Evolutionary conservation across 192 early-diverging fungal genomes (phyloP).

Genomic region (Chytriomyces sp.): DNA sequence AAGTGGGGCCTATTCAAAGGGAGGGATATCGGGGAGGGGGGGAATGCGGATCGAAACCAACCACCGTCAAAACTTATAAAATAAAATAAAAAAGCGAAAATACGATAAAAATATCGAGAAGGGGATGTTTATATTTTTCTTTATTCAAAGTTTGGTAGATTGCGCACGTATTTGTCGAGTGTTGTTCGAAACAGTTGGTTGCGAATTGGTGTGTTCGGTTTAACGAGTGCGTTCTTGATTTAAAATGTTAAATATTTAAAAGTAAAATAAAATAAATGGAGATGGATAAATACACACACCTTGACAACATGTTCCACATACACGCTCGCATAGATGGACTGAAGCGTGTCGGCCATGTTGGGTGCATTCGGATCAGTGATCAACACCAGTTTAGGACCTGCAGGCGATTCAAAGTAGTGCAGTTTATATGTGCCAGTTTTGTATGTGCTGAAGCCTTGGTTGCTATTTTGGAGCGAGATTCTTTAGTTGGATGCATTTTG

Average conservation of each 20-base stretch:
- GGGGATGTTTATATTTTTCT: too few species aligned
- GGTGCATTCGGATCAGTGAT: constrained; percentile 77
- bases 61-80: too few species aligned
- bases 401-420: constrained; percentile 89
- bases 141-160: constrained; percentile 46
- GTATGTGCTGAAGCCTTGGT: constrained; percentile 77
- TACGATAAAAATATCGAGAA: too few species aligned
- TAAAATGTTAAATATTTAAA: too few species aligned
- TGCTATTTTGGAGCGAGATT: too few species aligned
- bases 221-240: constrained; percentile 75
- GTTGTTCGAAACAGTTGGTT: constrained; percentile 51
- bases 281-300: too few species aligned
- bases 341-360: constrained; percentile 69
- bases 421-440: constrained; percentile 84
- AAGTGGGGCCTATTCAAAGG: too few species aligned
- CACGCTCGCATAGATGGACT: constrained; percentile 81
- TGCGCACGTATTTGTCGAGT: constrained; percentile 40
- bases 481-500: too few species aligned
- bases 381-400: constrained; percentile 86
- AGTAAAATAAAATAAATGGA: too few species aligned
- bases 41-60: too few species aligned
- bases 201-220: constrained; percentile 53
- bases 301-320: constrained; percentile 93
- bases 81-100: too few species aligned
- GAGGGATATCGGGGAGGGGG: too few species aligned